Evolutionary conservation across 345 rosid species (phyloP), one percentile per base, ranked within the genome.

Genomic region (Syzygium jambos): DNA sequence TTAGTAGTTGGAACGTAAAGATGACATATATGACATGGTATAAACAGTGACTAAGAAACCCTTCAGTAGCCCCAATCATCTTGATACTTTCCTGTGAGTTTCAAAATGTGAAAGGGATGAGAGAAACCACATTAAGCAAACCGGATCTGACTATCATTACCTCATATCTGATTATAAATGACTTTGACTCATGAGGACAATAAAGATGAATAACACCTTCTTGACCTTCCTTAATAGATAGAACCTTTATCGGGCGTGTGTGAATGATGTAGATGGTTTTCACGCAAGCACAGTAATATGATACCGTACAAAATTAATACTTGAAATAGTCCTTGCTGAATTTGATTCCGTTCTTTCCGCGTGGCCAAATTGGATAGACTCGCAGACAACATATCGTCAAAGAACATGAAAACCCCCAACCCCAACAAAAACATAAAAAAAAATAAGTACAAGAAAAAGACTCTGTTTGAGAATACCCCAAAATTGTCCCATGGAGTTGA

Each of bases 241-340:
- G 8, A 0, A 12, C 27, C 34, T 61, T 61, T 27, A 57, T 57
- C 14, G 0, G 2, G 6, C 11, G 29, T 10, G 46, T 0, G 5
- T 2, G 68, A 61, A 61, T n/a, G 11, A 61, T n/a, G 30, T 25
- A 12, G 30, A 61, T 61, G n/a, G 5, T 61, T 12, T 12, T 27
- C 1, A 61, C 34, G 12, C 17, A 6, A n/a, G 34, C 34, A n/a
- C 2, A 0, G 4, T 0, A 3, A 61, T 27, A n/a, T 0, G 16
- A 61, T 61, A n/a, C 13, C 27, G 27, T 27, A 61, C 0, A 7
- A 61, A 61, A 27, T 61, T 61, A 1, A 6, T 61, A 27, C 9
- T 61, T 27, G 34, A 61, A 61, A 61, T 61, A 27, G 34, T 27
- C 17, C 34, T 27, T 61, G 68, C 34, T 14, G 7, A 61, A 61